Conservation (phyloP, 176 grass and related monocot species). For the Tuctoria greenei region DNA sequence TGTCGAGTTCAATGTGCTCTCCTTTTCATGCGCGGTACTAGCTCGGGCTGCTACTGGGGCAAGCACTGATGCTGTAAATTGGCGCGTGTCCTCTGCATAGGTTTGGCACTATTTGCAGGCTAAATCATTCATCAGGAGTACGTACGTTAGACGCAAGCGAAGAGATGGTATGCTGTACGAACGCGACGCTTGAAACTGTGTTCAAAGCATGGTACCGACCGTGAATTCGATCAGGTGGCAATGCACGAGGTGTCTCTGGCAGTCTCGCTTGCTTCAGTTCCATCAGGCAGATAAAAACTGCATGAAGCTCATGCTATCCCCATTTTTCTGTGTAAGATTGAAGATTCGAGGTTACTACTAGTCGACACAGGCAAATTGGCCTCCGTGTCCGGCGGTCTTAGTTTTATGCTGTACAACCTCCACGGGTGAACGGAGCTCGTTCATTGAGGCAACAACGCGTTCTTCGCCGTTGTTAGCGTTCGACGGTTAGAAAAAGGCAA, state of each 20-base stretch:
- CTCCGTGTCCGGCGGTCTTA: not conserved
- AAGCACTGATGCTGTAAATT: not conserved
- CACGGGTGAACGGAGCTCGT: not conserved
- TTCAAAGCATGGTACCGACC: not conserved
- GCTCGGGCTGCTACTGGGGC: not conserved
- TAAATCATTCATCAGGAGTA: conserved; percentile 6
- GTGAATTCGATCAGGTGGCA: not conserved
- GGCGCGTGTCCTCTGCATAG: not conserved
- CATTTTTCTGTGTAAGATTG: not conserved
- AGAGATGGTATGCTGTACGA: not conserved
- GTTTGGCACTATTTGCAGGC: conserved; percentile 15
- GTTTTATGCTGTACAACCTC: no score
- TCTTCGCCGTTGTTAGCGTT: not conserved
- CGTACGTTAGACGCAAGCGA: conserved; percentile 13
- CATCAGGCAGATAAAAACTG: not conserved
- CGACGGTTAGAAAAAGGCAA: not conserved
- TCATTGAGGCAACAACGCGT: not conserved
- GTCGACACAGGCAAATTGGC: not conserved
- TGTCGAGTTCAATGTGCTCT: conserved; percentile 37
- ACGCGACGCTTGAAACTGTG: not conserved
- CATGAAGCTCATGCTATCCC: not conserved
- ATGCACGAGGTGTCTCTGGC: not conserved
- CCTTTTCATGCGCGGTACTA: conserved; percentile 22
- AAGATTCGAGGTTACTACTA: not conserved
- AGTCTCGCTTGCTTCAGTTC: not conserved